Base-by-base conservation (phyloP, 192 early-diverging fungal species). In the Chytriomyces hyalinus region DNA sequence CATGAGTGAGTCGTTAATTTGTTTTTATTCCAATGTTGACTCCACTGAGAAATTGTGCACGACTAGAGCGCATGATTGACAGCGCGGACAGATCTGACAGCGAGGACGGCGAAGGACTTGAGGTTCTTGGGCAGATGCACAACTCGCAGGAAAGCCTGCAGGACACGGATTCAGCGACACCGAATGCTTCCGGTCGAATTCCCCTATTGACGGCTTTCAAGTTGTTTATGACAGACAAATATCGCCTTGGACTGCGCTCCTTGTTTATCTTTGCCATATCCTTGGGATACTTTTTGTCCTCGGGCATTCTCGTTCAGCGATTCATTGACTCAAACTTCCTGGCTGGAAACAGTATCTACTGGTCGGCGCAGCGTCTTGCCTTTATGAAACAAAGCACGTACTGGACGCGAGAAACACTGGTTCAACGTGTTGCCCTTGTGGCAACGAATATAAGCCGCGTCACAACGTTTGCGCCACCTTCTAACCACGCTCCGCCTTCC, bases 241-340 rank as follows among this genome's bases (percentile, higher is more conserved):
- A 82, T 62, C 13, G 48, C 20, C 47, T 82, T n/a, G 24, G 73
- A 1, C 70, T 79, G 68, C 80, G 80, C 62, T 75, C 65, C 57
- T 17, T 24, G 13, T 6, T 81, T 15, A 59, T 85, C 24, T 75
- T 83, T 17, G 10, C 49, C 22, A 4, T 80, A 5, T 74, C 79
- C 49, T n/a, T 65, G n/a, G 78, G 63, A 5, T 81, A 79, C 65
- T 85, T 85, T 57, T 61, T 80, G 72, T 51, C 13, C 50, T 71
- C 70, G 6, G 76, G 73, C 5, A 63, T 51, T 46, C 13, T 80
- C 5, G 68, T 70, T 2, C 61, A 51, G n/a, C 13, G 11, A 3
- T 82, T 47, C 10, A 43, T 74, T 8, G 26, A 26, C 26, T 15
- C 47, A 8, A 61, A 49, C 7, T 11, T 20, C 6, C 4, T n/a